These are phyloP conservation scores for Alternaria triticimaculans DNA, from an alignment of 2,329 filamentous ascomycete genomes.

Conservation along the genomic window DNA sequence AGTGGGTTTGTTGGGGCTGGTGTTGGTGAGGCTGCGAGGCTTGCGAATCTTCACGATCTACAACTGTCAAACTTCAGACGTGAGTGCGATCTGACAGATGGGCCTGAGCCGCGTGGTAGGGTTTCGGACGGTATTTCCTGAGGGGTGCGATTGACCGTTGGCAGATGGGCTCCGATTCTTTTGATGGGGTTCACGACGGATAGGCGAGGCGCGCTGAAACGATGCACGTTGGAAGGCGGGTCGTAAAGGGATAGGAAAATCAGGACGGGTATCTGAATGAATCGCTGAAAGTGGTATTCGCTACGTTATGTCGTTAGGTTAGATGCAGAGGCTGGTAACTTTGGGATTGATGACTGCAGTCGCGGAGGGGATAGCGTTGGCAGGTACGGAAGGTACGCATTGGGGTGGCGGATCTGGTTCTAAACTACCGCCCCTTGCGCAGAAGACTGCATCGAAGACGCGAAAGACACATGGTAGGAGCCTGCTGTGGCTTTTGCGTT, in stretches of 20 bases:
- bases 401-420: conserved; percentile 18
- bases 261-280: conserved; percentile 12
- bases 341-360: conserved; percentile 20
- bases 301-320: conserved; percentile 19
- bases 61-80: background rate
- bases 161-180: conserved; percentile 11
- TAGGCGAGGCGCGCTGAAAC: conserved; percentile 44
- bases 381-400: background rate
- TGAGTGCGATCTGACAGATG: conserved; percentile 2
- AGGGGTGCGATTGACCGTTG: conserved; percentile 12
- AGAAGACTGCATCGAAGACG: background rate
- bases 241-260: conserved; percentile 15
- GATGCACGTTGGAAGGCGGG: conserved; percentile 39
- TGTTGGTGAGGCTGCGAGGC: conserved; percentile 2
- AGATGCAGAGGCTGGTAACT: conserved; percentile 20
- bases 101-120: conserved; percentile 19
- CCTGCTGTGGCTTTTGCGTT: conserved; percentile 27
- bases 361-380: conserved; percentile 27
- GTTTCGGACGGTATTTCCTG: conserved; percentile 14
- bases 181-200: conserved; percentile 27
- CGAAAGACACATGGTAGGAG: conserved; percentile 22
- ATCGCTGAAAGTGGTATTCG: conserved; percentile 13
- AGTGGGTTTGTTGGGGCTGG: background rate
- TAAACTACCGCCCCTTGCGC: conserved; percentile 14
- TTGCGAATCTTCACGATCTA: background rate